A percentile compares a stretch with the other conserved stretches of the same genome.
Conservation (phyloP, 306 rosid genomes). For the Castanea mollissima region DNA sequence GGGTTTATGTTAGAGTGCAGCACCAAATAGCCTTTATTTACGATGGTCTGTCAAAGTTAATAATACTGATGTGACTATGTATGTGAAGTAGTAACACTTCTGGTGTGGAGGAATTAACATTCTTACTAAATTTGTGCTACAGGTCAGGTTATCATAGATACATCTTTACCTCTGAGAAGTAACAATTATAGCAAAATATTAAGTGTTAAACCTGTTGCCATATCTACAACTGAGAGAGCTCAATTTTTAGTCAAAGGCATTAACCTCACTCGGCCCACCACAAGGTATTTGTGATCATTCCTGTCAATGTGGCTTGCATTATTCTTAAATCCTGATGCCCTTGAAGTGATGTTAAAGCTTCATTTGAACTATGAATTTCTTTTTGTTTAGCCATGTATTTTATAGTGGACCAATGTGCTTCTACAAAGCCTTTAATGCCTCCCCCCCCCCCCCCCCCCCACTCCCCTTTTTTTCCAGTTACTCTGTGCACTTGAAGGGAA, state of each 20-base stretch:
- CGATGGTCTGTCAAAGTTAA: conserved; percentile 50
- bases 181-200: conserved; percentile 52
- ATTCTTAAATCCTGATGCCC: background rate
- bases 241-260: conserved; percentile 74
- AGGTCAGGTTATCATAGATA: conserved; percentile 78
- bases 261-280: conserved; percentile 55
- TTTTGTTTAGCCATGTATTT: background rate
- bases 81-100: conserved; percentile 10
- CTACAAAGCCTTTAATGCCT: background rate
- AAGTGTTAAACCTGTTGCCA: conserved; percentile 77
- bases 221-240: conserved; percentile 58
- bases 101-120: conserved; percentile 1
- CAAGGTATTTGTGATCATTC: conserved; percentile 47
- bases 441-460: background rate
- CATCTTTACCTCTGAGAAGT: conserved; percentile 64
- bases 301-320: conserved; percentile 8
- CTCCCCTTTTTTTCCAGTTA: conserved; percentile 36
- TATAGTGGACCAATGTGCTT: conserved; percentile 9
- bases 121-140: conserved; percentile 36
- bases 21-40: conserved; percentile 68
- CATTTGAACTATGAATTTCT: background rate
- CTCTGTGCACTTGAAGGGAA: conserved; percentile 85
- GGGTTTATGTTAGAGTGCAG: conserved; percentile 80
- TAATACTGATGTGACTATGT: background rate
- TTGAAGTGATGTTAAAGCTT: background rate